Evolutionary conservation across 2,329 filamentous ascomycete species (phyloP), one percentile per base, ranked within the genome.

Genomic region (Periglandula ipomoeae): DNA sequence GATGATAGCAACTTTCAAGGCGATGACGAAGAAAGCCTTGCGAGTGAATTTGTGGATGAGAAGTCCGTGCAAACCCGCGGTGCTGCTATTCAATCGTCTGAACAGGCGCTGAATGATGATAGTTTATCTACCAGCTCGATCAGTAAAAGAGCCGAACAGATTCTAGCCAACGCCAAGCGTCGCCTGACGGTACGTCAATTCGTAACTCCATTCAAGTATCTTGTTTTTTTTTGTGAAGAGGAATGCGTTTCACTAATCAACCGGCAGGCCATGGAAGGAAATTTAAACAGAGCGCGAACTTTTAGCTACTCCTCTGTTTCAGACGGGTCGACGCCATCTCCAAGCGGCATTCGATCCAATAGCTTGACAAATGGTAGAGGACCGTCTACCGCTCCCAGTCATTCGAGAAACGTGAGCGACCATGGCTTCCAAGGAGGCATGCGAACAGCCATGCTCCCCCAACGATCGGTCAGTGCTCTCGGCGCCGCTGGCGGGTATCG

Each of bases 91-190:
- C 49, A 50, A 30, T 35, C 53, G 23, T 51, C 54, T 19, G 50
- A 47, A 19, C 55, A 56, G 44, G 52, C 51, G 3, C 37, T 51
- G 23, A 53, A 49, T 23, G 79, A 82, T 49, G 78, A 85, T 48
- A 74, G 76, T 40, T 80, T 84, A 58, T 87, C 87, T 3, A 87
- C 86, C 44, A 82, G 78, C 15, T 82, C 87, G 22, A 69, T 95
- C 54, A 91, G 88, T 64, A 83, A 84, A 56, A 81, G 89, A 58
- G 90, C 90, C 1, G 90, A 96, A 63, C 76, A 90, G 60, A 96
- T 96, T 61, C 74, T 97, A 48, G 88, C 89, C 49, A 95, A 95
- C 67, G 91, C 91, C 27, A 96, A 96, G 70, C 84, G 82, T 64
- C 78, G 89, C 57, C 73, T 97, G 52, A 93, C 87, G 61, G 89